Evolutionary conservation across 2,329 filamentous ascomycete species (phyloP).

Genomic region (Pseudocercospora pini-densiflorae): DNA sequence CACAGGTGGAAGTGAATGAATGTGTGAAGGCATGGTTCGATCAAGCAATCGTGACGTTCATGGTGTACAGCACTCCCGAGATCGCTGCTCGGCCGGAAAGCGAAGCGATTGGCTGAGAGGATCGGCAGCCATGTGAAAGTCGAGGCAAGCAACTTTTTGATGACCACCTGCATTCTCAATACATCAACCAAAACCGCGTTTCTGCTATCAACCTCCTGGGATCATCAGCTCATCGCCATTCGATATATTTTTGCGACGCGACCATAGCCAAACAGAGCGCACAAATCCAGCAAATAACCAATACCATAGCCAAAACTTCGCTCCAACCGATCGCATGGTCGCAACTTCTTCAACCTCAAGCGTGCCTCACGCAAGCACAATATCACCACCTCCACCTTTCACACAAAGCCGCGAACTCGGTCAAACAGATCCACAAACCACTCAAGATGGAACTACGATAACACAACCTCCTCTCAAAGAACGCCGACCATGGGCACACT

Average conservation of each 20-base stretch:
- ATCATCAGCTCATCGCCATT: background rate
- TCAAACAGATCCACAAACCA: slow-evolving; percentile 29
- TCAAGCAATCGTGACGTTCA: slow-evolving; percentile 1
- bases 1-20: background rate
- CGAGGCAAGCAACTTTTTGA: background rate
- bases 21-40: slow-evolving; percentile 1
- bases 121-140: background rate
- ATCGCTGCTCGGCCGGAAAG: background rate
- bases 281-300: background rate
- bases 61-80: background rate
- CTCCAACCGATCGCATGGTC: slow-evolving; percentile 15
- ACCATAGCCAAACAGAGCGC: background rate
- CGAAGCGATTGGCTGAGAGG: background rate
- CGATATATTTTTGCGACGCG: background rate
- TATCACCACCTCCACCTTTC: background rate
- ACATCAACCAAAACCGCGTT: background rate
- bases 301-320: background rate
- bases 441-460: slow-evolving; percentile 24
- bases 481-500: slow-evolving; percentile 84
- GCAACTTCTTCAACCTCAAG: slow-evolving; percentile 12
- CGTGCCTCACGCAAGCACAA: slow-evolving; percentile 9
- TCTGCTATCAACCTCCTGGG: background rate
- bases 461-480: slow-evolving; percentile 31
- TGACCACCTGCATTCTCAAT: background rate
- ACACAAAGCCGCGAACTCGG: slow-evolving; percentile 32